These are phyloP conservation scores for Casuarina cunninghamiana DNA, from an alignment of 306 rosid genomes.

Conservation along the genomic window DNA sequence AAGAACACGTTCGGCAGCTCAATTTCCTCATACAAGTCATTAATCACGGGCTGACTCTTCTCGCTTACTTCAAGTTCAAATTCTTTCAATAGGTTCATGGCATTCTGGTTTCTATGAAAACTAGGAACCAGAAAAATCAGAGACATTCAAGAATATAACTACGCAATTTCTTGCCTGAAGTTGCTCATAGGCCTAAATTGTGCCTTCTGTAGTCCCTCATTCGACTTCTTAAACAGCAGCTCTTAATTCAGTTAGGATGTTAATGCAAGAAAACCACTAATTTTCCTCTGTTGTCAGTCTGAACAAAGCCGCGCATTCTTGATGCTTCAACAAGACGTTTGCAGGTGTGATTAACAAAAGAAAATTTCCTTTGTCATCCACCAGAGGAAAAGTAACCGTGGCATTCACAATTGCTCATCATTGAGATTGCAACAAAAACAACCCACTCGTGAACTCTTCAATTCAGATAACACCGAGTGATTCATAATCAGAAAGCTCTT, in stretches of 20 bases:
- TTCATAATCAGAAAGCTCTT: not conserved
- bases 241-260: not conserved
- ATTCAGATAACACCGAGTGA: not conserved
- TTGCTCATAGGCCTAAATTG: not conserved
- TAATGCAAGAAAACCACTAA: not conserved
- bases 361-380: not conserved
- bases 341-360: not conserved
- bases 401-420: not conserved
- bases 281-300: not conserved
- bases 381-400: not conserved
- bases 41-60: too few species aligned
- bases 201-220: not conserved
- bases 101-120: not conserved
- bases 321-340: not conserved
- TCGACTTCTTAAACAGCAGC: not conserved
- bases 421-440: conserved; percentile 8
- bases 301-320: not conserved
- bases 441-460: not conserved
- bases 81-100: not conserved
- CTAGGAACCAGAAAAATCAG: not conserved
- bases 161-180: not conserved
- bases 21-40: too few species aligned
- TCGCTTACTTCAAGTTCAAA: too few species aligned
- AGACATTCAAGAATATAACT: not conserved
- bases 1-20: too few species aligned